Evolutionary conservation across 768 basidiomycete genomes (phyloP).

Genomic region (Lentinus brumalis): DNA sequence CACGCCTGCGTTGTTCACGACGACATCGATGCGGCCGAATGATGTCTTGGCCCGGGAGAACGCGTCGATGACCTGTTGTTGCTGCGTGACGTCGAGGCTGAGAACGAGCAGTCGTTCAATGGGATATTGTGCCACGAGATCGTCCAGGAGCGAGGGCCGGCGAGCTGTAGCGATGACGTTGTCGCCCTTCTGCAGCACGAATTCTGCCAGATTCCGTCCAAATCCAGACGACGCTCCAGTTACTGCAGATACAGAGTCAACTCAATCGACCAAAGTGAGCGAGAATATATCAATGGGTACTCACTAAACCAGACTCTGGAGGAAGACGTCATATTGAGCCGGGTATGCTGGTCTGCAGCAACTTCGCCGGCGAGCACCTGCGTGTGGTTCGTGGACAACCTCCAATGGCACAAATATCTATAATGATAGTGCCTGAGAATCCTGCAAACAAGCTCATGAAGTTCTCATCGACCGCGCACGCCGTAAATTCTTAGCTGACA

Average conservation of each 20-base stretch:
- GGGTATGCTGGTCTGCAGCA: neutral
- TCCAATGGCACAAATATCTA: too few relatives aligned
- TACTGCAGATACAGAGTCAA: constrained; percentile 8
- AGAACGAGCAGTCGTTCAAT: constrained; percentile 22
- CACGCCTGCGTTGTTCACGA: constrained; percentile 31
- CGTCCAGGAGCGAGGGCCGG: constrained; percentile 23
- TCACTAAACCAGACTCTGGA: constrained; percentile 23
- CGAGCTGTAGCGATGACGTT: constrained; percentile 28
- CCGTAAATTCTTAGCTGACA: too few relatives aligned
- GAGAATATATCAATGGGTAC: neutral
- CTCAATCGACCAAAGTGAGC: too few relatives aligned
- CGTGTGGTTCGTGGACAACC: too few relatives aligned
- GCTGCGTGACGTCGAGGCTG: constrained; percentile 25
- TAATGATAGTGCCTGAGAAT: neutral
- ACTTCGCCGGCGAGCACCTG: too few relatives aligned
- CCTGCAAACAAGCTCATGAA: neutral
- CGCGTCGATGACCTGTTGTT: constrained; percentile 15
- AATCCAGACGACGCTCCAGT: constrained; percentile 31
- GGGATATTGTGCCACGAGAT: constrained; percentile 21
- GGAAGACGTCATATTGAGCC: neutral
- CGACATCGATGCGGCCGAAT: constrained; percentile 30
- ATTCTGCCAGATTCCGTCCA: constrained; percentile 25
- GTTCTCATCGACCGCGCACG: too few relatives aligned
- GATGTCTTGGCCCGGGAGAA: constrained; percentile 18
- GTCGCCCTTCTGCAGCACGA: constrained; percentile 26